Evolutionary conservation across 2,329 filamentous ascomycete species (phyloP).

Genomic region (Capronia epimyces): DNA sequence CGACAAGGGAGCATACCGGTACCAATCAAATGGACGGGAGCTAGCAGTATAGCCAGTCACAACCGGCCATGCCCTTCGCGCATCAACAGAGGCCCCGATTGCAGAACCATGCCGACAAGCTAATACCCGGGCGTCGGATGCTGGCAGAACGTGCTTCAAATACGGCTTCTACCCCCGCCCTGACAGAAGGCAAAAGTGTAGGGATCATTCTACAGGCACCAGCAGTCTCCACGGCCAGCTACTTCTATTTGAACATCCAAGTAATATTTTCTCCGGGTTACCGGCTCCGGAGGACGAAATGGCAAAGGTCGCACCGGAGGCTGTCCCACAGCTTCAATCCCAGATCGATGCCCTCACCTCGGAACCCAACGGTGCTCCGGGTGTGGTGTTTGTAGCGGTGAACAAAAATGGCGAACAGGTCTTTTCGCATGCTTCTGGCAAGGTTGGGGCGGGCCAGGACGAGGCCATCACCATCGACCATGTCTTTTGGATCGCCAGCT

Average conservation of each 20-base stretch:
- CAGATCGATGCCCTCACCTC: slow-evolving; percentile 27
- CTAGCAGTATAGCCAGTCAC: not conserved
- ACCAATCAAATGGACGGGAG: not conserved
- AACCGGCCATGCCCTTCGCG: not conserved
- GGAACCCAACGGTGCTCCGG: slow-evolving; percentile 20
- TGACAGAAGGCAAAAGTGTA: not conserved
- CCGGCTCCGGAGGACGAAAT: slow-evolving; percentile 3
- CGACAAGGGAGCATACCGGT: not conserved
- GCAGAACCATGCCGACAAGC: not conserved
- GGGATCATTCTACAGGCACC: not conserved
- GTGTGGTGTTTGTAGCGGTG: slow-evolving; percentile 30
- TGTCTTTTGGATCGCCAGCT: slow-evolving; percentile 50
- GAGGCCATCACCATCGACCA: slow-evolving; percentile 31
- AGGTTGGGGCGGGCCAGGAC: slow-evolving; percentile 23
- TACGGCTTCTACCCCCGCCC: slow-evolving; percentile 1
- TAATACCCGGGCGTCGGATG: not conserved
- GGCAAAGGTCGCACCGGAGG: slow-evolving; percentile 25
- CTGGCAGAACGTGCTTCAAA: not conserved
- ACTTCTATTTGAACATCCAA: not conserved
- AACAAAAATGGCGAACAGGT: slow-evolving; percentile 30
- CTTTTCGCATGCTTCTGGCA: slow-evolving; percentile 31
- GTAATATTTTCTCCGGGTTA: not conserved
- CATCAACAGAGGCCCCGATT: not conserved
- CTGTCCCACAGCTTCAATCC: slow-evolving; percentile 21
- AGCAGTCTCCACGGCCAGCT: not conserved